phyloP scores from a whole-genome alignment of 2,329 filamentous ascomycete species.

The Mycosphaerelloides madeirae region DNA sequence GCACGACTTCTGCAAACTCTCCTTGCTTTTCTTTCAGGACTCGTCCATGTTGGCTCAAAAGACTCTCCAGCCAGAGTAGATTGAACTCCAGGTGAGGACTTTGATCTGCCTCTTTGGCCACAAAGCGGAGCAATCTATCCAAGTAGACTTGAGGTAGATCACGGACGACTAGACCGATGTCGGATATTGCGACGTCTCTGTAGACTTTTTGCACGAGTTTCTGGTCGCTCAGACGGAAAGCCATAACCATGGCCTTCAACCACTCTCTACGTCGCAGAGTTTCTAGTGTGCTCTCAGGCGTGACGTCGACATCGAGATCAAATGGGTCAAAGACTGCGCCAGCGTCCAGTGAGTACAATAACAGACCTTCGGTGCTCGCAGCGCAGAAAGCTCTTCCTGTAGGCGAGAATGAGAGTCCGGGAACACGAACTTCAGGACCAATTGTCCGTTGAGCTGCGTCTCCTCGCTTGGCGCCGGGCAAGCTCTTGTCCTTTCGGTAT shows the following conservation, averaged over 20 bases:
- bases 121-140: constrained; percentile 75
- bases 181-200: constrained; percentile 68
- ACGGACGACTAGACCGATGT: constrained; percentile 72
- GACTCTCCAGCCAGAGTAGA: constrained; percentile 80
- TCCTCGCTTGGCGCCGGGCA: constrained; percentile 83
- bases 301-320: constrained; percentile 90
- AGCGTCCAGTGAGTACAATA: constrained; percentile 88
- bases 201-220: constrained; percentile 80
- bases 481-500: constrained; percentile 68
- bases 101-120: constrained; percentile 81
- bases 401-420: constrained; percentile 79
- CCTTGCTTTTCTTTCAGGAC: constrained; percentile 77
- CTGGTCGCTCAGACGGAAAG: constrained; percentile 87
- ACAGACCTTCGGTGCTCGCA: constrained; percentile 85
- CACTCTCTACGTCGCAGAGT: constrained; percentile 77
- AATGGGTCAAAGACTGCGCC: constrained; percentile 88
- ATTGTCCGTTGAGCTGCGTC: constrained; percentile 76
- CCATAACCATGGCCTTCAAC: constrained; percentile 91
- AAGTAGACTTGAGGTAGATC: constrained; percentile 83
- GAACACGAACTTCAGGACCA: constrained; percentile 77
- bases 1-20: constrained; percentile 76
- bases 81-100: constrained; percentile 94
- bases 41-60: constrained; percentile 75
- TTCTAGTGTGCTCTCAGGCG: constrained; percentile 63
- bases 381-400: constrained; percentile 89